These are phyloP conservation scores for Ophiocordyceps camponoti-rufipedis DNA, from an alignment of 2,329 filamentous ascomycete species.

Conservation along the genomic window DNA sequence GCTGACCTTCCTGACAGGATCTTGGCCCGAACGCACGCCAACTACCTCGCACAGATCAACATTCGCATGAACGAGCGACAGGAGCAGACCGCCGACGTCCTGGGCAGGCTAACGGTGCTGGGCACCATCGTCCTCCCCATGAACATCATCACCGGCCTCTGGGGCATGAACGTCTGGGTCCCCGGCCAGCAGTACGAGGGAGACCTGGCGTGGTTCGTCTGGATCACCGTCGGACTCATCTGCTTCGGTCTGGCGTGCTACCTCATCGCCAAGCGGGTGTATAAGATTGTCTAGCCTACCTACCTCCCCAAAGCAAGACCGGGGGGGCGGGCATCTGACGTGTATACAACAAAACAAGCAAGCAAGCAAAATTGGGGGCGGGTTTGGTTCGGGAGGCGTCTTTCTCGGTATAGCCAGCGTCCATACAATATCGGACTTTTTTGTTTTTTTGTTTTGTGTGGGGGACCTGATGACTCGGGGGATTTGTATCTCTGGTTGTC, in stretches of 20 bases:
- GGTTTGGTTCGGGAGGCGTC: neutral
- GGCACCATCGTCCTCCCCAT: conserved; percentile 95
- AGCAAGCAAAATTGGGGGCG: neutral
- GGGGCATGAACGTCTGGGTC: conserved; percentile 97
- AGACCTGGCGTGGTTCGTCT: conserved; percentile 58
- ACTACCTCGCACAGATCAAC: conserved; percentile 98
- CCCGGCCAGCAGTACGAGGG: conserved; percentile 73
- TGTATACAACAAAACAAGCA: too few relatives aligned
- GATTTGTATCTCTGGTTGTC: too few relatives aligned
- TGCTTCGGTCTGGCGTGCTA: conserved; percentile 68
- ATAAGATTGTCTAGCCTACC: conserved; percentile 52
- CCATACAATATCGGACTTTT: neutral
- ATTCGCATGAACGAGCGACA: conserved; percentile 97
- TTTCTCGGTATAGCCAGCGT: neutral
- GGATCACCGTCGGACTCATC: conserved; percentile 55
- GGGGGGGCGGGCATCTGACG: neutral
- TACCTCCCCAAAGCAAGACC: neutral
- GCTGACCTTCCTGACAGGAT: conserved; percentile 28
- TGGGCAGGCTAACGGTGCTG: conserved; percentile 86
- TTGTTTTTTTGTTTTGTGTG: neutral
- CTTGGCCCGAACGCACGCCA: conserved; percentile 76
- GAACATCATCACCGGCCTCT: conserved; percentile 97
- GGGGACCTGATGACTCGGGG: too few relatives aligned
- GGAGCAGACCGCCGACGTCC: conserved; percentile 85
- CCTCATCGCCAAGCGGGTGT: conserved; percentile 66